Base-by-base conservation (phyloP, 768 basidiomycete species). In the Amanita molliuscula region DNA sequence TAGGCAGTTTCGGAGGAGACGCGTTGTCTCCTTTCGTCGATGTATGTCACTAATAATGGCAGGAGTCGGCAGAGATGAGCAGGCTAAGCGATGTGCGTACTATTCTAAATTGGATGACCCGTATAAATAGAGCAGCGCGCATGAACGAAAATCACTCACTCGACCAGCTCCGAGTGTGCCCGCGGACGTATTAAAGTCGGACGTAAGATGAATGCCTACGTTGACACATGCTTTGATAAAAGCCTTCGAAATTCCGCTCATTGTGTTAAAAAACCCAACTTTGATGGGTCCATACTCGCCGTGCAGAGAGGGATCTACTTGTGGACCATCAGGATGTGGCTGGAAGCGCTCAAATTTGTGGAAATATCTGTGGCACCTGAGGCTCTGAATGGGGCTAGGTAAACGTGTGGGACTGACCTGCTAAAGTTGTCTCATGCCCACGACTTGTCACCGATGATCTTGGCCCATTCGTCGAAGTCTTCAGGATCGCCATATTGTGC, bases 401-500 rank as follows among this genome's bases (percentile, higher is more conserved):
- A 54, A 40, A 5, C 21, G 7, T 34, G 34, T 21, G 15, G 20
- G 8, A 49, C 66, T 34, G 54, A 78, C 84, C 63, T 59, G 51
- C 69, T 65, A 54, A 86, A 70, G 31, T 76, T 71, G 34, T 72
- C 62, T 70, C 75, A 80, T n/a, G 73, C 63, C 84, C 84, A 87
- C 2, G 70, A 66, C 6, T 73, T 64, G 34, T 82, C 77, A 6
- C 74, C 77, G 11, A 68, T 66, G 25, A 77, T 72, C 3, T 61
- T 58, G 0, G 75, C 78, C 75, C 81, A 84, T 60, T 84, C 76
- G 54, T 85, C 78, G 48, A 78, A 85, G 57, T 87, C 84, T 1
- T 75, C 75, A 3, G 84, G 82, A 21, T 80, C 70, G 18, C 81
- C 81, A 23, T 75, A 77, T 11, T 86, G 84, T 36, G 75, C 77